Conservation (phyloP, 164 flowering plant genomes). For the Berberis thunbergii region DNA sequence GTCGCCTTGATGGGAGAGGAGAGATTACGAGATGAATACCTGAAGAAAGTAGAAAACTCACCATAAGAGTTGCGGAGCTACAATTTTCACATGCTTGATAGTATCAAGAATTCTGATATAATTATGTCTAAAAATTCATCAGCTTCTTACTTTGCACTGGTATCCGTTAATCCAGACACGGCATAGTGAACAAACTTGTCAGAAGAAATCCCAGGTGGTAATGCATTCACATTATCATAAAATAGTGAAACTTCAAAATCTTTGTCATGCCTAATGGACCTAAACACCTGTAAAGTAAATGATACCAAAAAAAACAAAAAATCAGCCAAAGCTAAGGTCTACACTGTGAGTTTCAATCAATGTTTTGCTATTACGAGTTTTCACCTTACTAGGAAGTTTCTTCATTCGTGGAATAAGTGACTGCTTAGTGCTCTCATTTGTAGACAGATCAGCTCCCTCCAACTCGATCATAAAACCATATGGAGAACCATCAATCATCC, state of each 20-base stretch:
- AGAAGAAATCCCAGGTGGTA: conserved; percentile 80
- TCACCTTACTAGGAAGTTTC: conserved; percentile 91
- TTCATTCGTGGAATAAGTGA: conserved; percentile 76
- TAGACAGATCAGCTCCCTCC: conserved; percentile 57
- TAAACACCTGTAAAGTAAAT: conserved; percentile 55
- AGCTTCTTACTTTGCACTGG: conserved; percentile 69
- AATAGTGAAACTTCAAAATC: conserved; percentile 88
- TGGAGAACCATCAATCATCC: conserved; percentile 92
- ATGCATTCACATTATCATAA: conserved; percentile 54
- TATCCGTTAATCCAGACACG: conserved; percentile 73
- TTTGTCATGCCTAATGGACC: conserved; percentile 63
- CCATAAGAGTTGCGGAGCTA: too few species aligned
- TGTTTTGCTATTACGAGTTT: neutral
- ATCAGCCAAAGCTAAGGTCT: neutral
- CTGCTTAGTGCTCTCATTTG: conserved; percentile 62
- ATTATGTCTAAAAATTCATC: conserved; percentile 1
- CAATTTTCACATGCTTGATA: neutral
- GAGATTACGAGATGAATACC: conserved; percentile 82
- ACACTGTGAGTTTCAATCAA: neutral
- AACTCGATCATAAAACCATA: conserved; percentile 76
- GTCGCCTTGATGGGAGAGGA: conserved; percentile 92
- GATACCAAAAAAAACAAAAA: neutral
- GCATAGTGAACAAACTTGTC: conserved; percentile 62
- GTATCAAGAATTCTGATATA: neutral
- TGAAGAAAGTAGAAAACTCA: conserved; percentile 11